phyloP scores from a whole-genome alignment of 306 rosid species.

The Corylus americana region DNA sequence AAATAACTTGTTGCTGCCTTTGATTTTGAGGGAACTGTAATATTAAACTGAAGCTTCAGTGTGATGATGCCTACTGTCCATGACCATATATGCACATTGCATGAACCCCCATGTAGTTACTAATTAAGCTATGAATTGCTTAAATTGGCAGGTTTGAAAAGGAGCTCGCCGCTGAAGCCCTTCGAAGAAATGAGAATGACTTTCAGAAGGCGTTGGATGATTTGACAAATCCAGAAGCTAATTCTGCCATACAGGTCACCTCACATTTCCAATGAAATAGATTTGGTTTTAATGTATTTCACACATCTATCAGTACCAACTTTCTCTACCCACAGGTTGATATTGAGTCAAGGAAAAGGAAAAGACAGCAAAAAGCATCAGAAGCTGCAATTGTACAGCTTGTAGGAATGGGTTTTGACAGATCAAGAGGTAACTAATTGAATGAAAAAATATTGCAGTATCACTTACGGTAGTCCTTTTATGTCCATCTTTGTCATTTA shows the following conservation, averaged over 20 bases:
- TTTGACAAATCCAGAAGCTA: constrained; percentile 76
- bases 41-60: constrained; percentile 8
- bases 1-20: background rate
- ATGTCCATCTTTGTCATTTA: background rate
- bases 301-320: constrained; percentile 6
- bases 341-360: constrained; percentile 69
- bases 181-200: constrained; percentile 82
- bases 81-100: background rate
- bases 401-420: constrained; percentile 77
- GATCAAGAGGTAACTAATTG: constrained; percentile 59
- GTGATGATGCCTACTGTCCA: background rate
- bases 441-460: background rate
- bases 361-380: constrained; percentile 42
- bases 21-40: background rate
- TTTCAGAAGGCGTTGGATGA: constrained; percentile 77
- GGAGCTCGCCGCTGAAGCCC: constrained; percentile 91
- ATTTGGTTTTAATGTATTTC: background rate
- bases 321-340: constrained; percentile 45
- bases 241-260: constrained; percentile 70
- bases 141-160: constrained; percentile 60
- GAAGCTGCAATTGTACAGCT: constrained; percentile 57
- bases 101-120: background rate
- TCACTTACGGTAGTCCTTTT: background rate
- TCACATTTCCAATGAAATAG: constrained; percentile 13
- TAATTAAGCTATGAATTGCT: constrained; percentile 18